These are phyloP conservation scores for Carex myosuroides DNA, from an alignment of 176 grass and related monocot species.

Conservation along the genomic window DNA sequence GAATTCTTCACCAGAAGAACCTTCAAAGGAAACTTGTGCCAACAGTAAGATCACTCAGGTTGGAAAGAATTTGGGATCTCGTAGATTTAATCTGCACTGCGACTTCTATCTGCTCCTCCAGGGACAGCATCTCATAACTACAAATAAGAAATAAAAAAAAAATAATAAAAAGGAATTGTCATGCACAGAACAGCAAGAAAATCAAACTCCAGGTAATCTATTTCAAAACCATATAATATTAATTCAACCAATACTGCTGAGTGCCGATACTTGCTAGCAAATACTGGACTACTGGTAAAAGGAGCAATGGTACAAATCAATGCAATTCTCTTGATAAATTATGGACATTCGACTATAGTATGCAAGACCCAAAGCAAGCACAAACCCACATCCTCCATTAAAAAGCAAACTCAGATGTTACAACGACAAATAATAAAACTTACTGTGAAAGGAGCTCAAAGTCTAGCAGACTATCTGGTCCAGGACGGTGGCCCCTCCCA, in stretches of 20 bases:
- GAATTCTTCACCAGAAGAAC: neutral
- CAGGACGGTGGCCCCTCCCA: constrained; percentile 77
- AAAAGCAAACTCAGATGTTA: neutral
- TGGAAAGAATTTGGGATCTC: constrained; percentile 71
- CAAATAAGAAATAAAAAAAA: constrained; percentile 3
- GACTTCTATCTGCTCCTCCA: constrained; percentile 87
- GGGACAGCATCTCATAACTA: constrained; percentile 85
- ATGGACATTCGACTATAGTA: neutral
- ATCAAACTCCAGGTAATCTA: neutral
- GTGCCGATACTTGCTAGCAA: neutral
- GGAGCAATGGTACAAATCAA: neutral
- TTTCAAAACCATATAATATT: neutral
- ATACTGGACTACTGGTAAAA: neutral
- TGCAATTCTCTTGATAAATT: neutral
- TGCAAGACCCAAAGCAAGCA: neutral
- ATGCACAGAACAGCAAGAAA: neutral
- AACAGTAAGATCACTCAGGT: constrained; percentile 69
- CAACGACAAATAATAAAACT: constrained; percentile 22
- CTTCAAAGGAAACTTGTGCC: constrained; percentile 76
- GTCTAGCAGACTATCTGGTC: constrained; percentile 85
- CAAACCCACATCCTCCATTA: neutral
- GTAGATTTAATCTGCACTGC: constrained; percentile 74
- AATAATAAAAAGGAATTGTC: neutral
- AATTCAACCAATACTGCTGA: neutral
- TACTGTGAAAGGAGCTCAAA: constrained; percentile 84